Evolutionary conservation across 192 early-diverging fungal species (phyloP).

Genomic region (Allomyces javanicus): DNA sequence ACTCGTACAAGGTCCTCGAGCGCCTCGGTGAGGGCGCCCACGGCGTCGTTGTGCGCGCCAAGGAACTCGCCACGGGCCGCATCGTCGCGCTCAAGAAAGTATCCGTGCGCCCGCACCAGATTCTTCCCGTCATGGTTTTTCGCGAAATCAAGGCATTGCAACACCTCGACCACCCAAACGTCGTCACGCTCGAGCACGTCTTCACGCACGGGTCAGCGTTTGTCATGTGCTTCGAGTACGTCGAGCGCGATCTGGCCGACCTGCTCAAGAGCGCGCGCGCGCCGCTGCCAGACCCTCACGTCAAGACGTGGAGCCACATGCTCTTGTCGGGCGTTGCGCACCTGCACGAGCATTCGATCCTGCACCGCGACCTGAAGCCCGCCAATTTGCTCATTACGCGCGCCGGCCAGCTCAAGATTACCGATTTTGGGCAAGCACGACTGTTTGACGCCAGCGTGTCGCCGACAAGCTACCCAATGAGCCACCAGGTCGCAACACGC

Average conservation of each 20-base stretch:
- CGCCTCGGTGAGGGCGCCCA: neutral
- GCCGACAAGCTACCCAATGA: neutral
- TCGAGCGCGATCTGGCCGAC: neutral
- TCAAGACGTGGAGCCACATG: neutral
- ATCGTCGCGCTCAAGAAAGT: neutral
- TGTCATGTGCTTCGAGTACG: neutral
- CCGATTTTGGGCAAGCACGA: slow-evolving; percentile 58
- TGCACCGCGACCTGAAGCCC: slow-evolving; percentile 60
- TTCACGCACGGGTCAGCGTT: neutral
- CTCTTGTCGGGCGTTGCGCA: slow-evolving; percentile 36
- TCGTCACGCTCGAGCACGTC: neutral
- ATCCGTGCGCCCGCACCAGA: neutral
- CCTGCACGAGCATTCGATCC: slow-evolving; percentile 38
- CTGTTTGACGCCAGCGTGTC: neutral
- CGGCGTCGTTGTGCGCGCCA: neutral
- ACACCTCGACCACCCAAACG: neutral
- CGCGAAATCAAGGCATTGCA: neutral
- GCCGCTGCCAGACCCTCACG: neutral
- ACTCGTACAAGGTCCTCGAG: neutral
- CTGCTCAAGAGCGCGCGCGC: neutral
- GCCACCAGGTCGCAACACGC: slow-evolving; percentile 2
- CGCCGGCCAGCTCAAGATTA: slow-evolving; percentile 34
- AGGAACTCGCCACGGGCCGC: neutral
- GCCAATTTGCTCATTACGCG: slow-evolving; percentile 45
- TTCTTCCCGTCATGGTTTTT: neutral